Evolutionary conservation across 176 grass and related monocot species (phyloP).

Genomic region (Oryza glumipatula): DNA sequence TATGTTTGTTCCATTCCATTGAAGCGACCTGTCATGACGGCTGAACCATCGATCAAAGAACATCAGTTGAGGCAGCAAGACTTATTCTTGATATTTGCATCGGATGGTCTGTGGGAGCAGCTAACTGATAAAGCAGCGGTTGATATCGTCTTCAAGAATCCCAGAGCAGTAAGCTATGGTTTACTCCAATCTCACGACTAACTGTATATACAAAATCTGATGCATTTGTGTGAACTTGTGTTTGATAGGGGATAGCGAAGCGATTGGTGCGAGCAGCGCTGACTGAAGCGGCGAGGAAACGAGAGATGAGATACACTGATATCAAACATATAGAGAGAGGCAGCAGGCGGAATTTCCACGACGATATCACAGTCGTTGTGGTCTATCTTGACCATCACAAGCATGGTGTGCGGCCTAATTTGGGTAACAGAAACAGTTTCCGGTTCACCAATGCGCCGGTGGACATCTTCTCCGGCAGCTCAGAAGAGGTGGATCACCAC

Average conservation of each 20-base stretch:
- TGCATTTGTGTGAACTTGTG: conserved; percentile 22
- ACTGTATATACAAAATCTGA: conserved; percentile 8
- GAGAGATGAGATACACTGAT: conserved; percentile 60
- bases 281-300: conserved; percentile 58
- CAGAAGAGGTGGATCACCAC: conserved; percentile 26
- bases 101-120: conserved; percentile 68
- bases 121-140: conserved; percentile 50
- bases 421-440: conserved; percentile 5
- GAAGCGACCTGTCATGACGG: conserved; percentile 48
- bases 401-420: not conserved
- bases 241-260: conserved; percentile 52
- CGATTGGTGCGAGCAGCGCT: conserved; percentile 55
- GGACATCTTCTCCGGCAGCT: conserved; percentile 38
- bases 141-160: conserved; percentile 60
- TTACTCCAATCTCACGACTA: not conserved
- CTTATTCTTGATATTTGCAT: conserved; percentile 62
- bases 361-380: conserved; percentile 61
- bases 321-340: conserved; percentile 51
- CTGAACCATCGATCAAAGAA: conserved; percentile 58
- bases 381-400: conserved; percentile 52
- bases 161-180: conserved; percentile 41
- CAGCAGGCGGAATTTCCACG: conserved; percentile 49
- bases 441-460: conserved; percentile 25
- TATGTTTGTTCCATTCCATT: conserved; percentile 33
- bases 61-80: conserved; percentile 52